Evolutionary conservation across 345 rosid genomes (phyloP).

Genomic region (Psidium guajava): DNA sequence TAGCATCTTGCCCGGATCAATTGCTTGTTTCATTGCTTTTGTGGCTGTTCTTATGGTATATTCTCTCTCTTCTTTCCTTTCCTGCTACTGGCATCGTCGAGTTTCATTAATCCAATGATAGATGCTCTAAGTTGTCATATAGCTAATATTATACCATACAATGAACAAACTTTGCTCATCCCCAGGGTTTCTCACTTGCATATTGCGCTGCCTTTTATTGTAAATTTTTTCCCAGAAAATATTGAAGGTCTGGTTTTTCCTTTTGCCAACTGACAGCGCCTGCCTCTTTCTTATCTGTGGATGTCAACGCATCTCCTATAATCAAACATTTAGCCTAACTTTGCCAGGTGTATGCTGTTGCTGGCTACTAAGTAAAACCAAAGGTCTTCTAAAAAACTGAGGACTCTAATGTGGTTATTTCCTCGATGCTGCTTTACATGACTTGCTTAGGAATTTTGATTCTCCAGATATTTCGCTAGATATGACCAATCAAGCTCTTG

Average conservation of each 20-base stretch:
- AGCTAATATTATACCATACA: background rate
- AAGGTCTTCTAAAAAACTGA: background rate
- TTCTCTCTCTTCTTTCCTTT: background rate
- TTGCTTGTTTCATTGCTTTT: conserved; percentile 48
- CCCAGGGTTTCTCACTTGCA: background rate
- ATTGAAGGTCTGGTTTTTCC: background rate
- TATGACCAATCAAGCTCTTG: background rate
- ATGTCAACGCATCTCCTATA: background rate
- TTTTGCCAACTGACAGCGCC: background rate
- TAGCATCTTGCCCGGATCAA: conserved; percentile 54
- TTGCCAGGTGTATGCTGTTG: background rate
- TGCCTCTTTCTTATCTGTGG: background rate
- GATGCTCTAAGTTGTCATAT: background rate
- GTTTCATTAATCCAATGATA: background rate
- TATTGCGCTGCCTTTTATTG: background rate
- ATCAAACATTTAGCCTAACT: background rate
- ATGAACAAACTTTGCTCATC: background rate
- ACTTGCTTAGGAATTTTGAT: background rate
- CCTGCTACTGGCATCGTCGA: background rate
- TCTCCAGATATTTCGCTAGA: background rate
- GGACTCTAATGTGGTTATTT: background rate
- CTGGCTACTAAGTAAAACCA: background rate
- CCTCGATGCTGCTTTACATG: background rate
- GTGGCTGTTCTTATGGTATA: conserved; percentile 72
- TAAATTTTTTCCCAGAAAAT: background rate